These are phyloP conservation scores for Tranzscheliella williamsii DNA, from an alignment of 1,284 basidiomycete genomes.

Conservation along the genomic window DNA sequence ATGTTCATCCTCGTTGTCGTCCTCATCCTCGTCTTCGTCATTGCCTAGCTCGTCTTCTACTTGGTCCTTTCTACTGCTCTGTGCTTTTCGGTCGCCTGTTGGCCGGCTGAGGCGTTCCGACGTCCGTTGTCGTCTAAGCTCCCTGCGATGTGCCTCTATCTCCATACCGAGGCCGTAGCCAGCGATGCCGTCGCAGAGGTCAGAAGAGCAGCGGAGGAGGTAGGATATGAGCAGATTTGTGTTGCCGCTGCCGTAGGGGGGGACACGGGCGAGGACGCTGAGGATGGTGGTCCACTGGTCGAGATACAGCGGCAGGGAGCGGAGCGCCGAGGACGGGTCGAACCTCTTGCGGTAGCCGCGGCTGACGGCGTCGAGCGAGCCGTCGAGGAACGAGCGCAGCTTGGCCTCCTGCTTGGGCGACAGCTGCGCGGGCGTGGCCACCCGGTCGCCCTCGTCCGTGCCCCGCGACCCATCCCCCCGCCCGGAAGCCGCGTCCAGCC, in stretches of 20 bases:
- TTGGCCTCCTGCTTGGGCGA: conserved; percentile 41
- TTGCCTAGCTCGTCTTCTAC: neutral
- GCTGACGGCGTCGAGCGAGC: conserved; percentile 34
- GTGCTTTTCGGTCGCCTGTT: neutral
- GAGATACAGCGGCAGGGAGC: conserved; percentile 34
- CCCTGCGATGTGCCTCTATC: conserved; percentile 1
- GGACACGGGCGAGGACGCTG: conserved; percentile 37
- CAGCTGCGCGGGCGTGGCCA: conserved; percentile 26
- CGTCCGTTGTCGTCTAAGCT: conserved; percentile 4
- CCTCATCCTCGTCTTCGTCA: conserved; percentile 2
- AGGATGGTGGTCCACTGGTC: conserved; percentile 30
- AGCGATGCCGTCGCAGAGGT: conserved; percentile 46
- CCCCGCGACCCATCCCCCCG: no score
- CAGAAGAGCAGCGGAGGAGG: conserved; percentile 44
- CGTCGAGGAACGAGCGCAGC: conserved; percentile 44
- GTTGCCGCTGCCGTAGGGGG: conserved; percentile 35
- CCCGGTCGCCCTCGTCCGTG: no score
- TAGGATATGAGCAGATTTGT: conserved; percentile 48
- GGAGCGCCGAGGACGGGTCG: conserved; percentile 29
- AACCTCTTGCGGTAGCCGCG: conserved; percentile 44
- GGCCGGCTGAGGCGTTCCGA: no score
- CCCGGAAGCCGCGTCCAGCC: no score
- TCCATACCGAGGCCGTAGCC: conserved; percentile 43
- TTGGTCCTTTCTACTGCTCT: neutral
- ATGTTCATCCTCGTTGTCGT: conserved; percentile 20